Evolutionary conservation across 2,329 filamentous ascomycete genomes (phyloP), one percentile per base, ranked within the genome.

Genomic region (Colletotrichum sp.): DNA sequence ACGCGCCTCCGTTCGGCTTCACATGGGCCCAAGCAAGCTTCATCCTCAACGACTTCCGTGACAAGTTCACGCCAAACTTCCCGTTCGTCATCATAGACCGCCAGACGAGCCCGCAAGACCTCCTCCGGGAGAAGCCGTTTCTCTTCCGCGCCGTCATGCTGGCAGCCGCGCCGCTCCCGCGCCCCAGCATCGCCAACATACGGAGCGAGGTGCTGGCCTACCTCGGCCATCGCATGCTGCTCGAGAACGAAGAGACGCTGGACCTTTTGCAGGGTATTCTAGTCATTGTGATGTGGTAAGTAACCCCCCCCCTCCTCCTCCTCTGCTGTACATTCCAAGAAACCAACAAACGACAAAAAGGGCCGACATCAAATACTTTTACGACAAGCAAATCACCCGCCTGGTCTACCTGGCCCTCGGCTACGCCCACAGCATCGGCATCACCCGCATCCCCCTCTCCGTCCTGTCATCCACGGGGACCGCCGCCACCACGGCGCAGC

Each of bases 251-350:
- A 52, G 81, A 81, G 36, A 83, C 81, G 18, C 72, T 90, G 10
- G 87, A 89, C 71, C 79, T 88, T 5, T 82, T 90, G 2, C 88
- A 89, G 78, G 88, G 88, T 0, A 80, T 89, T 10, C 76, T 90
- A 9, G 82, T 89, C 59, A 84, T 85, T 55, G 81, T 89, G 70
- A 84, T 86, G 26, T 90, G 88, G 88, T 89, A 81, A 66, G 81
- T 10, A 21, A n/a, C 13, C 57, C 5, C 28, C 15, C 72, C 16
- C 34, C 8, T n/a, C 8, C 8, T 8, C 7, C 36, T 18, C 18
- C 12, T 6, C 21, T 24, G 10, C 34, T 12, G 13, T 28, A 26
- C 69, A 24, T 71, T 9, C 9, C 36, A 30, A 71, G 73, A 36
- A 5, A 60, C 57, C 13, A 75, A 34, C 30, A 30, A 12, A 16